Evolutionary conservation across 805 yeast genomes (phyloP), one percentile per base, ranked within the genome.

Genomic region (Zygoascus biomembranicola): DNA sequence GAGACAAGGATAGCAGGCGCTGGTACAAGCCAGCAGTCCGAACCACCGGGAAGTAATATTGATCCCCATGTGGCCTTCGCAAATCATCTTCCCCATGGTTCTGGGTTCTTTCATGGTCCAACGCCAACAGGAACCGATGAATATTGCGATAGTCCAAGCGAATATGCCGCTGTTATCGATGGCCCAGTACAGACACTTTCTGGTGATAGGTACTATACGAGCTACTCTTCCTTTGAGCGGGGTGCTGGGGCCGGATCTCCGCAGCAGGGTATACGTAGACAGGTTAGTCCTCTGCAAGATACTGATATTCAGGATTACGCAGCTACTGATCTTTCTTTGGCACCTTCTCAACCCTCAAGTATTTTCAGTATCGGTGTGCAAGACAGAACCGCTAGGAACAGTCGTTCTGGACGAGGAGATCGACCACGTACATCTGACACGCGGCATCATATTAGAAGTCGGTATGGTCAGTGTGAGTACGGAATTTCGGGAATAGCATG

Each of bases 401-500:
- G 8, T n/a, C 16, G 13, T 13, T 13, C 13, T 35, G 39, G 39
- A 35, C 39, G 39, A 35, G 16, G 13, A n/a, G 39, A 35, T n/a
- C 39, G 39, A 8, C 13, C 39, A 35, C 16, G 39, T 4, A n/a
- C 39, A 11, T n/a, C 39, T 5, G 39, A 35, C 13, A 13, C 39
- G 3, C 39, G 39, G 8, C 39, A 35, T 13, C 39, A 35, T 11
- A 35, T 35, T 4, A 11, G 39, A 35, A 35, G 8, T 35, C 39
- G 39, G 8, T 44, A 45, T n/a, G 49, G 43, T 2, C 59, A 61
- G 63, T 47, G 54, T 14, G 79, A 75, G 55, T 71, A 70, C 57
- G 84, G 81, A 55, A 76, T 84, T 9, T 72, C 80, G 16, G 90
- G 90, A 1, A 63, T 85, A 54, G 84, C 80, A 53, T 77, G 86